phyloP scores from a whole-genome alignment of 2,329 filamentous ascomycete genomes.

The Claviceps africana region DNA sequence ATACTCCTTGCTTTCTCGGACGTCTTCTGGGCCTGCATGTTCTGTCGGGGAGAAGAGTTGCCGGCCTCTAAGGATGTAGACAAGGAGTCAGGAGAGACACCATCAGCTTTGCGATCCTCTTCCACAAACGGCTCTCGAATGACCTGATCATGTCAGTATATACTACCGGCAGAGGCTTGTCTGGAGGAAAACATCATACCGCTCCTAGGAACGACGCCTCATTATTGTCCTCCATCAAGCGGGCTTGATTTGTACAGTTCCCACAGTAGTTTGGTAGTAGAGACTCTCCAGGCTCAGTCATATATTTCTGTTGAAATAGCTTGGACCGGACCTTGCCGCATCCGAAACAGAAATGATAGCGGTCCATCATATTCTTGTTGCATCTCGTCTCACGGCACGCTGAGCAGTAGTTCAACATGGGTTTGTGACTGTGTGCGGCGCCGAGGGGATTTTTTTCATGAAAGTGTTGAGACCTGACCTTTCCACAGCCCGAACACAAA shows the following conservation, averaged over 20 bases:
- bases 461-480: slow-evolving; percentile 20
- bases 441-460: slow-evolving; percentile 20
- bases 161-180: no score
- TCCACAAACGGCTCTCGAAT: background rate
- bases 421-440: slow-evolving; percentile 7
- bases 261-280: slow-evolving; percentile 21
- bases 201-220: slow-evolving; percentile 16
- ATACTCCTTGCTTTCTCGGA: background rate
- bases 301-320: slow-evolving; percentile 11
- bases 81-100: background rate
- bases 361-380: slow-evolving; percentile 10
- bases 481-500: slow-evolving; percentile 23
- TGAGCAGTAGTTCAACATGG: slow-evolving; percentile 21
- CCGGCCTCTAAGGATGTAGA: background rate
- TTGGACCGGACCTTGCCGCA: slow-evolving; percentile 15
- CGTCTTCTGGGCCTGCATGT: background rate
- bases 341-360: slow-evolving; percentile 27
- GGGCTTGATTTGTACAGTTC: slow-evolving; percentile 14
- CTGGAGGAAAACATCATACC: slow-evolving; percentile 4
- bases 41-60: background rate
- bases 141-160: background rate
- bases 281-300: slow-evolving; percentile 11
- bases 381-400: slow-evolving; percentile 18
- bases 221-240: slow-evolving; percentile 10
- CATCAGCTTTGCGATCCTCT: background rate